Base-by-base conservation (phyloP, 495 filamentous ascomycete species). In the Bacidia gigantensis region DNA sequence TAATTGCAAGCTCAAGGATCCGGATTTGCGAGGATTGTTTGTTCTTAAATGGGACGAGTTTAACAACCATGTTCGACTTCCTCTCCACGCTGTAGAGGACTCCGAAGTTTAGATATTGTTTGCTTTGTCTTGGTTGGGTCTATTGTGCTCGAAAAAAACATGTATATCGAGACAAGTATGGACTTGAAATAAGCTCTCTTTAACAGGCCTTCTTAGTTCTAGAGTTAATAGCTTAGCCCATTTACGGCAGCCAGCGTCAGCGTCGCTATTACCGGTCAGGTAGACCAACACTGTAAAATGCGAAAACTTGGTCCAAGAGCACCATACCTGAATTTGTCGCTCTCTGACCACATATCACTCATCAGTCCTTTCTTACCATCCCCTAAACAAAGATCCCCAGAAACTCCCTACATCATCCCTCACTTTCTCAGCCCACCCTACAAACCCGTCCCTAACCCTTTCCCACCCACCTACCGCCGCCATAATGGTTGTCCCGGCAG, bases 1-100 rank as follows among this genome's bases (percentile, higher is more conserved):
- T 26, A 56, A 64, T 53, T 68, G 63, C 58, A 67, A 64, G 60
- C 46, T 68, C 40, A 66, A 60, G 56, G 63, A 67, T 59, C 51
- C 56, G 24, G 63, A 65, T 60, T 62, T 65, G 53, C 41, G 41
- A 44, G 41, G 41, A 44, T 44, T 44, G 41, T 59, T 67, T 45
- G 7, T 39, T 54, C 49, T 64, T 29, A 56, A 65, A 49, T 68
- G 61, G 63, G 56, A 63, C 52, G 44, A 59, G 26, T 66, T 65
- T 63, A 51, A 68, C 48, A 52, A 52, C 21, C 26, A 55, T 50
- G 40, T 62, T 58, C 49, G 49, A 56, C 65, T 65, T 60, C 64
- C 62, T 51, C 60, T 65, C 35, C 11, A 50, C 48, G 29, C 32
- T 50, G 48, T 38, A 50, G 26, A 50, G 48, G 48, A 50, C 32